Base-by-base conservation (phyloP, 495 filamentous ascomycete species). In the Neurospora sp. region DNA sequence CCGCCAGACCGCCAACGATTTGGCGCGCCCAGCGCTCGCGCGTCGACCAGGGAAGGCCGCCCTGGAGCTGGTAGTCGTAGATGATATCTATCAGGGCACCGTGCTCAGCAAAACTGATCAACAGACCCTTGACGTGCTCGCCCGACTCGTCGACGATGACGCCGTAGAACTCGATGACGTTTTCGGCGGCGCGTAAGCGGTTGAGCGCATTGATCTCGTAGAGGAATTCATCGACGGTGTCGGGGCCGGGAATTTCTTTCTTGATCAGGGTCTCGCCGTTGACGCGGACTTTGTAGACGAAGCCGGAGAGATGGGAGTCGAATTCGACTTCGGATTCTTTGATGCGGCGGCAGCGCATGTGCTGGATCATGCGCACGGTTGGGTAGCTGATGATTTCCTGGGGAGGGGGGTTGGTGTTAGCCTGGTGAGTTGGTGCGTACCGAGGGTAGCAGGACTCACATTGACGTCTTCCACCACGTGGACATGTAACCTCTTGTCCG, bases 391-490 rank as follows among this genome's bases (percentile, higher is more conserved):
- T 96, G 69, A 94, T 97, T 81, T 99, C 96, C 85, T 86, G 72
- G 39, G 40, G 1, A 14, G 40, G 20, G 40, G 12, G 41, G 65
- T 79, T 40, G 76, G 73, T 70, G 79, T 76, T 20, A 77, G 72
- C 35, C 10, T 40, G 45, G 68, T 65, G 53, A 65, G 53, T 10
- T 45, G 10, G 48, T 72, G 40, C 68, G 18, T 61, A n/a, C 37
- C 65, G 40, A 14, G 20, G 35, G 40, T 65, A 14, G 61, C 18
- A 72, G 22, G 71, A 82, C 84, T 35, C 76, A 86, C 85, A 79
- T 98, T 96, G 68, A 94, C 88, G 81, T 99, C 96, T 80, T 98
- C 96, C n/a, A 95, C 96, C 68, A 99, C 96, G 80, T 98, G 96
- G 27, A 99, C 94, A 82, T 99, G 96, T 69, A 99, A 85, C 68